These are phyloP conservation scores for Bifiguratus adelaidae DNA, from an alignment of 192 early-diverging fungal species.

Conservation along the genomic window DNA sequence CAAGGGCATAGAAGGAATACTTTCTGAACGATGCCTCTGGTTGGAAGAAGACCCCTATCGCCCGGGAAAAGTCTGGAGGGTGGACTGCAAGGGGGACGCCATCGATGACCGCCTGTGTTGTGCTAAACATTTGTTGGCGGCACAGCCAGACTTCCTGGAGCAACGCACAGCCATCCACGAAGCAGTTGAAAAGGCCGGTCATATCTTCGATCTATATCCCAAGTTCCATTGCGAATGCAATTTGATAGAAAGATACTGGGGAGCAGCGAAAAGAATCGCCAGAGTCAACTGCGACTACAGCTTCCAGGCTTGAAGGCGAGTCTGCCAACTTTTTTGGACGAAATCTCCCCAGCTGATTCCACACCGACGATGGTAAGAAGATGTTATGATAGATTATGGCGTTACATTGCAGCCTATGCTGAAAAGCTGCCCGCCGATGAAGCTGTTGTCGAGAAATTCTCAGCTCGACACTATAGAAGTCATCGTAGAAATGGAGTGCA, in stretches of 20 bases:
- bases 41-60: too few relatives aligned
- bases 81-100: neutral
- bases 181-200: neutral
- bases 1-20: neutral
- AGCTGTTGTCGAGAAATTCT: too few relatives aligned
- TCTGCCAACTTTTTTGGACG: too few relatives aligned
- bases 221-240: slow-evolving; percentile 14
- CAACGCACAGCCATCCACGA: slow-evolving; percentile 5
- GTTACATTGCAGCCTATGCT: too few relatives aligned
- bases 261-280: neutral
- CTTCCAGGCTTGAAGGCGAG: neutral
- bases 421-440: too few relatives aligned
- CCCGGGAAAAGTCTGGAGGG: neutral
- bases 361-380: too few relatives aligned
- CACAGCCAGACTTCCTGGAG: slow-evolving; percentile 1
- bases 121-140: slow-evolving; percentile 1
- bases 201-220: slow-evolving; percentile 8
- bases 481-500: too few relatives aligned
- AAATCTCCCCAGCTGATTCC: too few relatives aligned
- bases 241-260: slow-evolving; percentile 9
- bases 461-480: too few relatives aligned
- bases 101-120: neutral
- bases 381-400: too few relatives aligned
- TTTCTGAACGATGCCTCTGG: neutral
- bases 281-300: neutral